A percentile compares a stretch with the other conserved stretches of the same genome.
These are phyloP conservation scores for Aspergillus pseudonomiae DNA, from an alignment of 2,329 filamentous ascomycete species.

Conservation along the genomic window DNA sequence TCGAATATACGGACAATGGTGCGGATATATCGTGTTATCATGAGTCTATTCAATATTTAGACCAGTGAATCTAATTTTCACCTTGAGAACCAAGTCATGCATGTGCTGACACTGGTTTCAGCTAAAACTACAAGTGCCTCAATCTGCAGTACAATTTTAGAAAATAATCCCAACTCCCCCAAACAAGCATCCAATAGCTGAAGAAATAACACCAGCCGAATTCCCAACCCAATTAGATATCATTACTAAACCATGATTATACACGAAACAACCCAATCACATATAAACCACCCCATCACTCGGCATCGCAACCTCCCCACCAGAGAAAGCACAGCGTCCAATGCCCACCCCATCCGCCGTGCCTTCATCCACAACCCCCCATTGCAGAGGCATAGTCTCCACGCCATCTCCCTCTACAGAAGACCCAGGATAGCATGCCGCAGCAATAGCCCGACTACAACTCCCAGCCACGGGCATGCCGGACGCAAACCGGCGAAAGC, in stretches of 20 bases:
- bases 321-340: not conserved
- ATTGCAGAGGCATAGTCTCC: not conserved
- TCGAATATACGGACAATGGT: not conserved
- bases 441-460: conserved; percentile 36
- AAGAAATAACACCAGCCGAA: not conserved
- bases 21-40: not conserved
- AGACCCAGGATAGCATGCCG: conserved; percentile 31
- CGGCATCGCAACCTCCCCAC: not conserved
- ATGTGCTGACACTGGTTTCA: not conserved
- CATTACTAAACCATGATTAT: not conserved
- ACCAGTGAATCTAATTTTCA: not conserved
- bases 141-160: no score
- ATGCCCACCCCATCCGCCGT: not conserved
- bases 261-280: not conserved
- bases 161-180: no score
- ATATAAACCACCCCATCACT: not conserved
- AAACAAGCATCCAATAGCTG: no score
- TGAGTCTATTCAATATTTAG: not conserved
- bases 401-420: not conserved
- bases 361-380: not conserved
- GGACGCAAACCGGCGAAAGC: conserved; percentile 18
- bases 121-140: no score
- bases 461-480: conserved; percentile 32
- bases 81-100: not conserved
- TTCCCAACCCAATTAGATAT: not conserved